These are phyloP conservation scores for Rhizopus stolonifer DNA, from an alignment of 371 early-diverging fungal genomes.

Conservation along the genomic window DNA sequence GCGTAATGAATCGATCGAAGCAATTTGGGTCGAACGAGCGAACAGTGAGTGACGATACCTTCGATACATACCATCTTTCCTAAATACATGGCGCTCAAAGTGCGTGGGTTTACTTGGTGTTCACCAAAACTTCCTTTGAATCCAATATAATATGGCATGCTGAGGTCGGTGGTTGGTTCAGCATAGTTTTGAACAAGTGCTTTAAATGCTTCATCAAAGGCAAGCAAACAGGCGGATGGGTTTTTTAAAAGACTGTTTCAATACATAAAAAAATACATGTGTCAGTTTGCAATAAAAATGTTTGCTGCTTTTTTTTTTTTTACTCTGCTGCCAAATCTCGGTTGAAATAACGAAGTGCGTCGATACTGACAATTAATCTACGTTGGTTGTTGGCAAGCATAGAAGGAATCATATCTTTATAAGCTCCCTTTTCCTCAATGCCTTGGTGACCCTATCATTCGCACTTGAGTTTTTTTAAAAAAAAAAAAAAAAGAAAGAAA, in stretches of 20 bases:
- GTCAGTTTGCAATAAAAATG: background rate
- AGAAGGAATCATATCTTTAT: slow-evolving; percentile 66
- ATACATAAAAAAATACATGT: background rate
- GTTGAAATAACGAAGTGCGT: slow-evolving; percentile 82
- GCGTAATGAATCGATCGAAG: slow-evolving; percentile 93
- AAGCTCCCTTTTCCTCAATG: slow-evolving; percentile 48
- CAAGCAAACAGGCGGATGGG: slow-evolving; percentile 85
- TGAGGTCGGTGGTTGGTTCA: slow-evolving; percentile 19
- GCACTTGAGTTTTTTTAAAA: background rate
- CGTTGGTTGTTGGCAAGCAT: slow-evolving; percentile 65
- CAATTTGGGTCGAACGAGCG: slow-evolving; percentile 97
- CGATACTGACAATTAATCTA: slow-evolving; percentile 85
- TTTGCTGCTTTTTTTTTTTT: background rate
- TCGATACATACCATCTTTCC: slow-evolving; percentile 95
- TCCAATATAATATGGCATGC: slow-evolving; percentile 74
- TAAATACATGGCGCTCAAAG: slow-evolving; percentile 79
- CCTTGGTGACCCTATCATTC: slow-evolving; percentile 27
- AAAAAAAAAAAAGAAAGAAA: background rate
- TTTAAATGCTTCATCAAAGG: slow-evolving; percentile 81
- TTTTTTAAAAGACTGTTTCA: slow-evolving; percentile 69
- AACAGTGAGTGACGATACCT: slow-evolving; percentile 99
- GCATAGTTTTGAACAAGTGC: slow-evolving; percentile 43
- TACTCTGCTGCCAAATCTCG: slow-evolving; percentile 68
- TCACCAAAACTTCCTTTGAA: slow-evolving; percentile 95
- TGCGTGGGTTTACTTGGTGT: slow-evolving; percentile 88